Evolutionary conservation across 176 grass and related monocot species (phyloP).

Genomic region (Raddia distichophylla): DNA sequence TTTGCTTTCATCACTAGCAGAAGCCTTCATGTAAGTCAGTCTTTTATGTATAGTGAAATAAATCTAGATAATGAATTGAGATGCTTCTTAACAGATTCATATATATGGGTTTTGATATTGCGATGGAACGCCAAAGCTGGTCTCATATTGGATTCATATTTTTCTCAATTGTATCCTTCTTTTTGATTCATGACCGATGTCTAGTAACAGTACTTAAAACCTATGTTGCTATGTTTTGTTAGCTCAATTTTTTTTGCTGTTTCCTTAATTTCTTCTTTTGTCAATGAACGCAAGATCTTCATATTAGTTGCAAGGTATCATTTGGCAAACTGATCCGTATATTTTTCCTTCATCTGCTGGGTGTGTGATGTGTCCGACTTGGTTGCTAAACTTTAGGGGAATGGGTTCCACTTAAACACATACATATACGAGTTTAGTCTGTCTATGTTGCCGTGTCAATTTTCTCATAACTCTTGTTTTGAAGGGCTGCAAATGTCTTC

Average conservation of each 20-base stretch:
- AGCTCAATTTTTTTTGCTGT: neutral
- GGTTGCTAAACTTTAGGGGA: constrained; percentile 26
- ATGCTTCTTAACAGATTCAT: constrained; percentile 74
- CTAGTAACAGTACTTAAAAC: neutral
- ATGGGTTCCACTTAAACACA: neutral
- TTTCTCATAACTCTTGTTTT: constrained; percentile 42
- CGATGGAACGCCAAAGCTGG: constrained; percentile 88
- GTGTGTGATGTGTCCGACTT: constrained; percentile 23
- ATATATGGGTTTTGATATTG: constrained; percentile 99
- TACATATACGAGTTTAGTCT: neutral
- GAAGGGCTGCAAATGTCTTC: constrained; percentile 91
- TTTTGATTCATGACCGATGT: constrained; percentile 27
- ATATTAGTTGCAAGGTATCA: constrained; percentile 90
- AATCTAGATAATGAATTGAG: constrained; percentile 21
- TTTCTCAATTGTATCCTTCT: constrained; percentile 98
- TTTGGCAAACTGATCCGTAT: neutral
- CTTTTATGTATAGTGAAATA: constrained; percentile 16
- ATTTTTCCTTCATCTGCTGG: neutral
- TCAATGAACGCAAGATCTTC: constrained; percentile 60
- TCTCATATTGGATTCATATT: constrained; percentile 94
- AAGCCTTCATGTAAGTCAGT: constrained; percentile 83
- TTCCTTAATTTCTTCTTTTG: constrained; percentile 56
- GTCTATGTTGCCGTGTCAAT: neutral
- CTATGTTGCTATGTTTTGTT: constrained; percentile 21
- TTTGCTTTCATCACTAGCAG: constrained; percentile 89